Evolutionary conservation across 352 stramenopile genomes (phyloP), one percentile per base, ranked within the genome.

Genomic region (Globisporangium recalcitrans): DNA sequence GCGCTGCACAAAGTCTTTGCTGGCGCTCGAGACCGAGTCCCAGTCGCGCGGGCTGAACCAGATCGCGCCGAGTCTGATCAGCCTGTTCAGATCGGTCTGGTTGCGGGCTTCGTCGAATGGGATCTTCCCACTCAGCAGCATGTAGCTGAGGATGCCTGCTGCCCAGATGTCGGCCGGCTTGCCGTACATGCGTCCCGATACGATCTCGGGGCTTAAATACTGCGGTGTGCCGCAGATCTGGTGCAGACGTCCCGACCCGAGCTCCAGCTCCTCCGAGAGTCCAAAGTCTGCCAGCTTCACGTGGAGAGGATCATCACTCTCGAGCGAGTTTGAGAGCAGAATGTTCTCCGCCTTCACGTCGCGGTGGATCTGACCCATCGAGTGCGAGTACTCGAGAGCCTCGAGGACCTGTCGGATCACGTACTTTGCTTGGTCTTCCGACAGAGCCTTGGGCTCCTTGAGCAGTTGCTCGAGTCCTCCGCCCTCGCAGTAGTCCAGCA

Each of bases 191-290:
- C 87, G 78, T 0, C 93, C 88, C 51, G 92, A 87, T 10, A 98
- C 77, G 71, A 98, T 96, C 77, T 99, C 96, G 0, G 96, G 93
- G n/a, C 95, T 97, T 36, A 98, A 78, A 75, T 98, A 99, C 51
- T 97, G 94, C 6, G 95, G 95, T 36, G 96, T 99, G 48, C 96
- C 96, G 71, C 96, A 99, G 65, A 97, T 83, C 27, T 94, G 94
- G 27, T 88, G 88, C 16, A 98, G 84, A 49, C 78, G 81, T 8
- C 75, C 85, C 78, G 93, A 90, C 19, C 83, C 86, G 51, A 95
- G 82, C 56, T 97, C 83, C 27, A 97, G 82, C 69, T 98, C 78
- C 65, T 82, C 95, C n/a, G 82, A 89, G 13, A 97, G 68, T 0
- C 89, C 89, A 77, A 97, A 97, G 70, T 97, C 89, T 0, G 87